Evolutionary conservation across 208 protist species (phyloP), one percentile per base, ranked within the genome.

Genomic region (Strigomonas culicis): DNA sequence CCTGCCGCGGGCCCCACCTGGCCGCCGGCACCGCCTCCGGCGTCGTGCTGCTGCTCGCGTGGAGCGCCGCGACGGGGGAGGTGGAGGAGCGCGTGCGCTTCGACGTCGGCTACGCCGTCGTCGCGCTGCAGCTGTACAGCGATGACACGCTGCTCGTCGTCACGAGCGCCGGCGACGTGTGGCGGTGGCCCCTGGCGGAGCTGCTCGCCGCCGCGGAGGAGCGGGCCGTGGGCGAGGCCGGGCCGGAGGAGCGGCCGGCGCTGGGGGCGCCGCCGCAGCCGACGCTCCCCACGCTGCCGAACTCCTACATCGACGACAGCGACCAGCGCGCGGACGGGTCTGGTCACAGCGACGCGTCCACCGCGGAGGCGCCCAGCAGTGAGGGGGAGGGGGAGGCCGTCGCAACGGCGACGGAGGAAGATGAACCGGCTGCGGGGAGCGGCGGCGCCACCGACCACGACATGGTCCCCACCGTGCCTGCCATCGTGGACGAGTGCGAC

Each of bases 61-160:
- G 78, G 53, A 59, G 79, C 50, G 68, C 70, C 51, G 65, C 50
- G 15, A 52, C 44, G 6, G 68, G 46, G 10, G 67, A 51, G 44
- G 63, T 90, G 32, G 66, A 24, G 65, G 82, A 89, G 60, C 67
- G 86, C 21, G 83, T 86, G 30, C 77, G 85, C 55, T 92, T 95
- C 67, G 82, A 95, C 66, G 85, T 95, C 25, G 86, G 86, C 47
- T 88, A 88, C 61, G 66, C 72, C 13, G 90, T 95, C 44, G 72
- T 79, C 25, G 75, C 77, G 4, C 68, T 85, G 64, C 86, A 93
- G 65, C 71, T 93, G 6, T 90, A 84, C 65, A 39, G 52, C 0
- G 70, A 84, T 31, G 74, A 75, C 19, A 77, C 70, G 43, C 59
- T 95, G 57, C 52, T 92, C 0, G 90, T 93, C 17, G 81, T 95